phyloP scores from a whole-genome alignment of 2,329 filamentous ascomycete species.

The Microthyrium microscopicum region DNA sequence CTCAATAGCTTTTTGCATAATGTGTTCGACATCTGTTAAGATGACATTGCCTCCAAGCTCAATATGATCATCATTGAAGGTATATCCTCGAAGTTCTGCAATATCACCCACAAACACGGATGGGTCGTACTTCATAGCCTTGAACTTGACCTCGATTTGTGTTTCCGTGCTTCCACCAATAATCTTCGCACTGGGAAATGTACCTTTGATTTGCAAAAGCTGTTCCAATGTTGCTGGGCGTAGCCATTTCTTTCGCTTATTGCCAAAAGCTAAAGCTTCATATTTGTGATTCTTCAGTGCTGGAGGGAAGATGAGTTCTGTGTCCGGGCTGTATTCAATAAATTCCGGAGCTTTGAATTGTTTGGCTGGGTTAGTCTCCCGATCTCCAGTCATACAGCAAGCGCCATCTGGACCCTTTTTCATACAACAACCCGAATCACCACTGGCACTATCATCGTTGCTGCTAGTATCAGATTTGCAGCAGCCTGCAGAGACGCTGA shows the following conservation, averaged over 20 bases:
- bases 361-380: conserved; percentile 28
- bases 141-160: conserved; percentile 97
- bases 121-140: conserved; percentile 74
- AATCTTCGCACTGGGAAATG: conserved; percentile 73
- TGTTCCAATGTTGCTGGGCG: conserved; percentile 75
- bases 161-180: conserved; percentile 95
- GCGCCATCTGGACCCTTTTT: conserved; percentile 26
- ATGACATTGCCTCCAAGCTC: conserved; percentile 88
- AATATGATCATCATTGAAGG: conserved; percentile 62
- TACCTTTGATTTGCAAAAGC: conserved; percentile 77
- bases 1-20: conserved; percentile 62
- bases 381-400: conserved; percentile 23
- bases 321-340: conserved; percentile 86
- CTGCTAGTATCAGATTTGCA: no score
- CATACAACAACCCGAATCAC: conserved; percentile 57
- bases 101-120: conserved; percentile 93
- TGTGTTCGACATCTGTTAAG: conserved; percentile 75
- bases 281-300: conserved; percentile 68
- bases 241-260: conserved; percentile 89
- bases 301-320: conserved; percentile 88
- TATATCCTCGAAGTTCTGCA: conserved; percentile 67
- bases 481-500: conserved; percentile 41
- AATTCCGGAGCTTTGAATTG: conserved; percentile 76
- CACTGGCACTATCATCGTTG: conserved; percentile 40
- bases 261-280: conserved; percentile 72